A percentile compares a stretch with the other conserved stretches of the same genome.
These are phyloP conservation scores for Asclepias syriaca DNA, from an alignment of 257 asterid genomes.

Conservation along the genomic window DNA sequence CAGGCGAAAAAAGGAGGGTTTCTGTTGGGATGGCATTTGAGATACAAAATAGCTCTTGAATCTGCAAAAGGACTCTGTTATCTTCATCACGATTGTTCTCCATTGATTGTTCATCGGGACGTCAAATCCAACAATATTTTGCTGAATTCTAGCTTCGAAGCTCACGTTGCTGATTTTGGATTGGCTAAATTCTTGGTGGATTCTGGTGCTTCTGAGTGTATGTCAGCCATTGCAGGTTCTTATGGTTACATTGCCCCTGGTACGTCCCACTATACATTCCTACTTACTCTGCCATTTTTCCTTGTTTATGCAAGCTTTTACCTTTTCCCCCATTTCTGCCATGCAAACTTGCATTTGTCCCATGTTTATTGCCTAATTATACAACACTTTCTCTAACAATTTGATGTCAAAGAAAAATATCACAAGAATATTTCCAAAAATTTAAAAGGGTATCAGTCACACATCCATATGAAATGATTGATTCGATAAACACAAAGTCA, in stretches of 20 bases:
- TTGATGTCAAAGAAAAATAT: background rate
- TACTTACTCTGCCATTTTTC: no score
- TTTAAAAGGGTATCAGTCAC: background rate
- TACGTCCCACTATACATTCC: conserved; percentile 10
- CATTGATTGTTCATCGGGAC: conserved; percentile 83
- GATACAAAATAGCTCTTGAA: conserved; percentile 78
- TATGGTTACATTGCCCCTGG: conserved; percentile 99
- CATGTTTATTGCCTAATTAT: background rate
- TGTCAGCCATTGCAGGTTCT: conserved; percentile 96
- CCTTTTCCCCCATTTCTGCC: background rate
- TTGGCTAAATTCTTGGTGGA: conserved; percentile 85
- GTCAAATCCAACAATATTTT: conserved; percentile 86
- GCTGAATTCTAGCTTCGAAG: conserved; percentile 70
- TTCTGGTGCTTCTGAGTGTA: conserved; percentile 82
- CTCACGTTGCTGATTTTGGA: conserved; percentile 95
- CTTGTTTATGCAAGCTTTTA: background rate
- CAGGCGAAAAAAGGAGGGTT: conserved; percentile 52
- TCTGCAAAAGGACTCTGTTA: conserved; percentile 89
- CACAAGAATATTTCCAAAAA: no score
- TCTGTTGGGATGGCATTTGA: conserved; percentile 66
- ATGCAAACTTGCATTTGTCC: background rate
- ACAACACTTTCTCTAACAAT: background rate
- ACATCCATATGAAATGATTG: background rate
- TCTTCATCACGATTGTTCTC: conserved; percentile 88
- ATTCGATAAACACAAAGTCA: no score